A percentile compares a stretch with the other conserved stretches of the same genome.
phyloP scores from a whole-genome alignment of 2,329 filamentous ascomycete genomes.

The Huntiella savannae region DNA sequence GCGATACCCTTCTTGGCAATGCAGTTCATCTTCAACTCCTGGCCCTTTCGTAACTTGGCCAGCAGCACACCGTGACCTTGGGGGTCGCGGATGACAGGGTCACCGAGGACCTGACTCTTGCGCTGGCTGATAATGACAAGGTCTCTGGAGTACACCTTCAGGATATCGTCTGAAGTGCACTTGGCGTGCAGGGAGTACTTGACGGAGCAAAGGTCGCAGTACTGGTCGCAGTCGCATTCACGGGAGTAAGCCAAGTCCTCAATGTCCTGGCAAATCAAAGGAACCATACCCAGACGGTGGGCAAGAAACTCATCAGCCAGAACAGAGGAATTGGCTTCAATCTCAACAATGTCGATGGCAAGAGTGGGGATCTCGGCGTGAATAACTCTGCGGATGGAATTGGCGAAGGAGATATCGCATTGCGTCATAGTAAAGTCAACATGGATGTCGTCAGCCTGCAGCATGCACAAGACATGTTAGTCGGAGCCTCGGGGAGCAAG shows the following conservation, averaged over 20 bases:
- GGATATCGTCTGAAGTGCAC: constrained; percentile 69
- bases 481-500: neutral
- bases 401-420: constrained; percentile 80
- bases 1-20: constrained; percentile 97
- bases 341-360: constrained; percentile 85
- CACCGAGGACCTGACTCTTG: constrained; percentile 56
- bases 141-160: constrained; percentile 88
- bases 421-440: constrained; percentile 86
- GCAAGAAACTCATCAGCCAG: constrained; percentile 91
- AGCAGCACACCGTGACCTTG: constrained; percentile 70
- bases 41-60: constrained; percentile 72
- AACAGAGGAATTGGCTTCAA: constrained; percentile 86
- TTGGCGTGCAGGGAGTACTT: constrained; percentile 68
- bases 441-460: constrained; percentile 55
- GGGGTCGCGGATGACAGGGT: constrained; percentile 66
- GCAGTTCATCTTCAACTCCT: constrained; percentile 78
- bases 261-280: constrained; percentile 67
- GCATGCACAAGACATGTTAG: neutral
- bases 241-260: constrained; percentile 71
- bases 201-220: constrained; percentile 83
- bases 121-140: constrained; percentile 53
- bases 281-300: constrained; percentile 78
- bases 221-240: constrained; percentile 91
- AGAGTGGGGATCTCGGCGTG: constrained; percentile 87
- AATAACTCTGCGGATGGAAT: constrained; percentile 77